Evolutionary conservation across 176 grass and related monocot genomes (phyloP), one percentile per base, ranked within the genome.

Genomic region (Bothriochloa decipiens): DNA sequence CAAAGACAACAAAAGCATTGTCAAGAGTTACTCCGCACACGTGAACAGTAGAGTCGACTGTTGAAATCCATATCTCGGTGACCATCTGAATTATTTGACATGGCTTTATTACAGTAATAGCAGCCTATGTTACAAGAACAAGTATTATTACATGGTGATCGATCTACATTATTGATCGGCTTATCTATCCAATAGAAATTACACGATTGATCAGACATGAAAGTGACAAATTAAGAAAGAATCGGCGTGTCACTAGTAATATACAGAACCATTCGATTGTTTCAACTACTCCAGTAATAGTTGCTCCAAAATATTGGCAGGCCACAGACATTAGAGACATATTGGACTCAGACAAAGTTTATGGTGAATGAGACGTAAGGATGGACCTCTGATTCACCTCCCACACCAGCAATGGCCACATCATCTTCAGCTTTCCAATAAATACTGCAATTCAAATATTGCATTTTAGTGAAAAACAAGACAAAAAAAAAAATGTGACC

Each of bases 291-390:
- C 8, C 11, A 85, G 61, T 81, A 89, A 52, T 70, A 76, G 23
- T 28, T 64, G 55, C 53, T 26, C 26, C 14, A 40, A 85, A 76
- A 61, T 35, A 70, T 46, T 50, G 86, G 75, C 81, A 57, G 9
- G n/a, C 58, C 74, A 41, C 39, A 52, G 35, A 35, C n/a, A 70
- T 9, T 40, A 67, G 27, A 22, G 76, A 28, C 15, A 64, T 15
- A 83, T 15, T 29, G 22, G 4, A 35, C 86, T 99, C 72, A 96
- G 57, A 94, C 75, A 68, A 99, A 82, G 80, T 96, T 96, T 65
- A 99, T 86, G 64, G 93, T 99, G 88, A 96, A 99, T 37, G 96
- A 99, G 15, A 99, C 96, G 9, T 99, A 99, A 60, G 96, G 96
- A 82, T 94, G 83, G 23, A 82, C 62, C 72, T 99, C 96, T 3